A percentile compares a stretch with the other conserved stretches of the same genome.
Evolutionary conservation across 441 rosid genomes (phyloP).

Genomic region (Gossypium schwendimanii): DNA sequence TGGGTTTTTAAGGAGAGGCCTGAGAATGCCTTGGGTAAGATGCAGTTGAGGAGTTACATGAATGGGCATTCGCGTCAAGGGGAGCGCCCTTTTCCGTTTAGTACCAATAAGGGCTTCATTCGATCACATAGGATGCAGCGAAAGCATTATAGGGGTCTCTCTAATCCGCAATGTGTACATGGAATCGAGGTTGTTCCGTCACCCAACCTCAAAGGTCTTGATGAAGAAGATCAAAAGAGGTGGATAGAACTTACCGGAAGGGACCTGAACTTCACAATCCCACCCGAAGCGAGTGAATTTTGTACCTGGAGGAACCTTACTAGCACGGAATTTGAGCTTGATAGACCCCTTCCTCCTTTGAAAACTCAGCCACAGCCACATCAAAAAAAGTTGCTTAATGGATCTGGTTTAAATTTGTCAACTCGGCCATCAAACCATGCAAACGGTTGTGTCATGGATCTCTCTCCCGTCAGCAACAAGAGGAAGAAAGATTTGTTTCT

Average conservation of each 20-base stretch:
- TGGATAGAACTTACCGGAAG: conserved; percentile 65
- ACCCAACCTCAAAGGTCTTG: conserved; percentile 46
- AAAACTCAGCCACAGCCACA: conserved; percentile 39
- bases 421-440: conserved; percentile 36
- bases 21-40: conserved; percentile 62
- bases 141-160: conserved; percentile 62
- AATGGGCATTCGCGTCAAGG: conserved; percentile 70
- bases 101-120: conserved; percentile 57
- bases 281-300: conserved; percentile 57
- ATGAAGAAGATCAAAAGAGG: conserved; percentile 60
- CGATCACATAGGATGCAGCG: conserved; percentile 76
- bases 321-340: conserved; percentile 54
- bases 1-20: conserved; percentile 69
- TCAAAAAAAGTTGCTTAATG: conserved; percentile 50
- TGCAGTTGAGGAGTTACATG: conserved; percentile 70
- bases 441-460: conserved; percentile 42
- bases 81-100: conserved; percentile 56
- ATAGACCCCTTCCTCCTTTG: conserved; percentile 37
- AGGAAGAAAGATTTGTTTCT: conserved; percentile 51
- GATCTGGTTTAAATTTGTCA: conserved; percentile 52
- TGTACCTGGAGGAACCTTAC: conserved; percentile 60
- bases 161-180: conserved; percentile 68
- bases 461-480: conserved; percentile 53
- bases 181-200: conserved; percentile 54
- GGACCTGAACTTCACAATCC: conserved; percentile 49